These are phyloP conservation scores for Tubosaeta sp. DNA, from an alignment of 768 basidiomycete genomes.

Conservation along the genomic window DNA sequence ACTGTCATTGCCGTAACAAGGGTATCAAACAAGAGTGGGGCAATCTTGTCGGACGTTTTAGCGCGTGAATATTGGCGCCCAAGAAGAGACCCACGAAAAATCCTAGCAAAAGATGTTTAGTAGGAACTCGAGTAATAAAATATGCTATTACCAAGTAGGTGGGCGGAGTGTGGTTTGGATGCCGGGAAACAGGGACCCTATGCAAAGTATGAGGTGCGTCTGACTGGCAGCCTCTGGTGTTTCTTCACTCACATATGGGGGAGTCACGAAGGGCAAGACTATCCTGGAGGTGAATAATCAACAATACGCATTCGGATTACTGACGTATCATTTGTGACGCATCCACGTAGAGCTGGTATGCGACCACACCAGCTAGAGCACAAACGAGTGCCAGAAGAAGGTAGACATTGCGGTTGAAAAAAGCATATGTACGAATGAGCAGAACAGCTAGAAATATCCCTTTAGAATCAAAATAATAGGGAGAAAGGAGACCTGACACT, in stretches of 20 bases:
- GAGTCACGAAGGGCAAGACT: slow-evolving; percentile 66
- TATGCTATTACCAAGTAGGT: slow-evolving; percentile 59
- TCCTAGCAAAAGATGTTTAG: slow-evolving; percentile 31
- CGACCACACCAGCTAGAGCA: slow-evolving; percentile 67
- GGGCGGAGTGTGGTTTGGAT: slow-evolving; percentile 80
- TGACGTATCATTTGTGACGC: slow-evolving; percentile 73
- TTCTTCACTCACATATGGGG: slow-evolving; percentile 48
- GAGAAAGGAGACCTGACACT: slow-evolving; percentile 43
- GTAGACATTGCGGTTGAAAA: slow-evolving; percentile 75
- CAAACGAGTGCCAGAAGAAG: slow-evolving; percentile 60
- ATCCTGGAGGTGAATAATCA: slow-evolving; percentile 10
- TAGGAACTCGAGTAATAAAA: neutral
- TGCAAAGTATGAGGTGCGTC: slow-evolving; percentile 25
- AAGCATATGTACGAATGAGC: slow-evolving; percentile 80
- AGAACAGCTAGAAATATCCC: slow-evolving; percentile 51
- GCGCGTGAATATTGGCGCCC: neutral
- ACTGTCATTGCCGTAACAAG: slow-evolving; percentile 78
- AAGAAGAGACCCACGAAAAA: slow-evolving; percentile 48
- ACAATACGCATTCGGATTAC: slow-evolving; percentile 16
- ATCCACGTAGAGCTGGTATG: slow-evolving; percentile 79
- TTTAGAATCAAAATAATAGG: neutral
- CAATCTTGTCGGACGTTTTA: slow-evolving; percentile 48
- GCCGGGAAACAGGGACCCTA: slow-evolving; percentile 74
- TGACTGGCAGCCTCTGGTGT: neutral
- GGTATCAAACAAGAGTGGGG: slow-evolving; percentile 77